Evolutionary conservation across 148 eudicot species (phyloP).

Genomic region (Vaccinium macrocarpon): DNA sequence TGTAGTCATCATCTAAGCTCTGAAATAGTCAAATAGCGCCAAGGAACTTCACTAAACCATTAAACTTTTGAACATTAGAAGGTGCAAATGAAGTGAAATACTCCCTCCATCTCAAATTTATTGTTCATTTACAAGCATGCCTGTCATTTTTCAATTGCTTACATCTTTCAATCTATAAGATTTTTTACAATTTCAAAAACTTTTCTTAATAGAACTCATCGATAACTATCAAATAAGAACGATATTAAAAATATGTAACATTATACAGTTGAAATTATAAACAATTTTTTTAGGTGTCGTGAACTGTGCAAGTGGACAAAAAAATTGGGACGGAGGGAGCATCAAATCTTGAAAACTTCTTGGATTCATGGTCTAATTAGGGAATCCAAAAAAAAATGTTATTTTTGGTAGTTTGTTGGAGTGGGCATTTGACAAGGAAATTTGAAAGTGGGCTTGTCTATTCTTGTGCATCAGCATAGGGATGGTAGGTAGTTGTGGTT

Average conservation of each 20-base stretch:
- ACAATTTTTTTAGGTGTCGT: neutral
- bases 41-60: neutral
- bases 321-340: too few species aligned
- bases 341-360: neutral
- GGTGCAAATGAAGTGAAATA: neutral
- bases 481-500: constrained; percentile 50
- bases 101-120: neutral
- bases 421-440: constrained; percentile 30
- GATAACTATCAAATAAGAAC: too few species aligned
- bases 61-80: neutral
- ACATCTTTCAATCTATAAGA: too few species aligned
- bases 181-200: too few species aligned
- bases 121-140: too few species aligned
- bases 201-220: too few species aligned
- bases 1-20: neutral
- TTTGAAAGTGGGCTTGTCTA: constrained; percentile 32
- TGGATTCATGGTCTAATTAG: neutral
- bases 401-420: constrained; percentile 31
- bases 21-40: neutral
- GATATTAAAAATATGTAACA: too few species aligned
- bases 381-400: neutral
- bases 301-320: neutral
- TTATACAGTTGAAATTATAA: too few species aligned
- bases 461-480: constrained; percentile 29
- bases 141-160: too few species aligned